These are phyloP conservation scores for Gaeumannomyces sp. DNA, from an alignment of 2,329 filamentous ascomycete species.

Conservation along the genomic window DNA sequence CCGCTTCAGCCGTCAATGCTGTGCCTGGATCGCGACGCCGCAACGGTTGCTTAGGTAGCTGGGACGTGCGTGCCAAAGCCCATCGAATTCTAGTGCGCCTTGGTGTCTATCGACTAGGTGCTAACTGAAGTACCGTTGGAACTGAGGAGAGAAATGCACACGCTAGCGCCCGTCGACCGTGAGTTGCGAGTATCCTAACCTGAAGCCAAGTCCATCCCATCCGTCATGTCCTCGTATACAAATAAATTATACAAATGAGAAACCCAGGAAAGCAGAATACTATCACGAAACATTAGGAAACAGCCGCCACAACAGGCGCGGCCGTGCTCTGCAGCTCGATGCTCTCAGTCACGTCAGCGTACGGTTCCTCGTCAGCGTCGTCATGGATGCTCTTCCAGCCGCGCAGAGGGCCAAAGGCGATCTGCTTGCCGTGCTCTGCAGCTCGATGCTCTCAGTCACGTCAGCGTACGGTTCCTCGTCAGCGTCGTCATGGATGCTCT, in stretches of 20 bases:
- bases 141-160: no score
- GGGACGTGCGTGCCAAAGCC: no score
- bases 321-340: no score
- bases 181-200: neutral
- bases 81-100: no score
- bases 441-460: neutral
- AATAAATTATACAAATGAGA: neutral
- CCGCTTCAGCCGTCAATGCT: no score
- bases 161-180: neutral
- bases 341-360: neutral
- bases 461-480: constrained; percentile 12
- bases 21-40: no score
- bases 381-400: constrained; percentile 56
- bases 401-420: constrained; percentile 63
- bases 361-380: constrained; percentile 25
- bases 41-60: no score
- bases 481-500: constrained; percentile 40
- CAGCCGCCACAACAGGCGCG: neutral
- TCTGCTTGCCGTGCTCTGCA: constrained; percentile 36
- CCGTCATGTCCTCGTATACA: constrained; percentile 2
- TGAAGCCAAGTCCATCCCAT: neutral
- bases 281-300: neutral
- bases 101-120: no score
- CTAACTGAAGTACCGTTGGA: no score
- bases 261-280: neutral